Base-by-base conservation (phyloP, 306 rosid species). In the Ziziphus jujuba region DNA sequence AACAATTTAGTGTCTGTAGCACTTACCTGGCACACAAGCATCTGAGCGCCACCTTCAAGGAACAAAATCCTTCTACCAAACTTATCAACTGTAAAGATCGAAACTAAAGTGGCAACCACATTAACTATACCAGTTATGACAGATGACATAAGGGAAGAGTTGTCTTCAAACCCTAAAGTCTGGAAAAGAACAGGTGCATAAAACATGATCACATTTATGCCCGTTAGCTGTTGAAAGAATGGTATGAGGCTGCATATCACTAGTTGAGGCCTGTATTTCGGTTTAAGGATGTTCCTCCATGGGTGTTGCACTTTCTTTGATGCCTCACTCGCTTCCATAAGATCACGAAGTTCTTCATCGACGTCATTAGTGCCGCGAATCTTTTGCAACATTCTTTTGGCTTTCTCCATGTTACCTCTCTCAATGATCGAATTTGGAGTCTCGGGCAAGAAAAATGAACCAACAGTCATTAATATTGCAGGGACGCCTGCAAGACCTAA, bases 201-300 rank as follows among this genome's bases (percentile, higher is more conserved):
- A 9, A 81, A 78, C 55, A 58, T 84, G 55, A 84, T 76, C 34
- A 68, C 86, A 24, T 84, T 81, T 9, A 84, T 75, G 31, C 89
- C 86, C 6, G 82, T 72, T 36, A 81, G 31, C 38, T 78, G 85
- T 28, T 81, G 89, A 72, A 77, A 84, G 58, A 78, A 47, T n/a
- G 89, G 89, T 5, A 84, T 34, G 14, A 81, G 25, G 15, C 54
- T 13, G 75, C 75, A 77, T 17, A 84, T 71, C 22, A 66, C 31
- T 31, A 84, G 80, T 14, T 81, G 67, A 40, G 86, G 89, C 57
- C 89, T 65, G 9, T 84, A 72, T 58, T 36, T 79, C 7, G 50
- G 55, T 62, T n/a, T 38, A 25, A 59, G 0, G 9, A 81, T 63
- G 49, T 66, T 76, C 70, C 24, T 72, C 84, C 84, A 78, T 2